Percentiles rank a stretch among this genome's conserved stretches.
Conservation (phyloP, 1,284 basidiomycete genomes). For the Spongispora temasekensis region DNA sequence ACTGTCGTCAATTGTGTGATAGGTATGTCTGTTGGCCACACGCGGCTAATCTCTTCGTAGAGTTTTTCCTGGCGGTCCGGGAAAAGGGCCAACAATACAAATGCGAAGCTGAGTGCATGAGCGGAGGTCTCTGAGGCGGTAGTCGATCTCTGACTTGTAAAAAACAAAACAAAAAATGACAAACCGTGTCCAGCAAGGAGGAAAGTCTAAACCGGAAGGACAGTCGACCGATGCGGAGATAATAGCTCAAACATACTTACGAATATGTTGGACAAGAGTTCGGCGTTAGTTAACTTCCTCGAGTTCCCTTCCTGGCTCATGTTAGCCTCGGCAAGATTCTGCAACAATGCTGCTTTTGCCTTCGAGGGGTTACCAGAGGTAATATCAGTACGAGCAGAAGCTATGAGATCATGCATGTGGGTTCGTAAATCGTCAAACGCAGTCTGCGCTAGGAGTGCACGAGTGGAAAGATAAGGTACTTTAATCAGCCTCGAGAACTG, state of each 20-base stretch:
- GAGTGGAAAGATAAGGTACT: constrained; percentile 38
- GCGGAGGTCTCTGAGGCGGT: constrained; percentile 42
- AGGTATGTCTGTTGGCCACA: constrained; percentile 38
- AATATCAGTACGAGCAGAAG: constrained; percentile 37
- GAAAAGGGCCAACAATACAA: constrained; percentile 47
- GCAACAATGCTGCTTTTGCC: constrained; percentile 40
- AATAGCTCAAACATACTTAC: constrained; percentile 30
- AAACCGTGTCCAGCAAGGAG: constrained; percentile 38
- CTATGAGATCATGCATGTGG: constrained; percentile 44
- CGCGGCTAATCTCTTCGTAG: constrained; percentile 39
- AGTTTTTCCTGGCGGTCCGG: constrained; percentile 46
- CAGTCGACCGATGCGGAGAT: neutral
- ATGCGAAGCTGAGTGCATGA: constrained; percentile 44
- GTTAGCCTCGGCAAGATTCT: constrained; percentile 49
- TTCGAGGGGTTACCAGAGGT: constrained; percentile 22
- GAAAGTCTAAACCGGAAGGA: constrained; percentile 33
- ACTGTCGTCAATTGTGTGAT: constrained; percentile 22
- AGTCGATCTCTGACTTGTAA: no score
- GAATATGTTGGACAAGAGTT: constrained; percentile 48
- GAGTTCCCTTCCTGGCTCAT: constrained; percentile 36
- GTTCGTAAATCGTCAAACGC: constrained; percentile 38
- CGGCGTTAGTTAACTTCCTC: constrained; percentile 42
- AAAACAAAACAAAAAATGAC: constrained; percentile 2
- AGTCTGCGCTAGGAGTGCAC: constrained; percentile 25
- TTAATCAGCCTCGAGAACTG: constrained; percentile 29